Conservation (phyloP, 208 protist species). For the Angomonas deanei region DNA sequence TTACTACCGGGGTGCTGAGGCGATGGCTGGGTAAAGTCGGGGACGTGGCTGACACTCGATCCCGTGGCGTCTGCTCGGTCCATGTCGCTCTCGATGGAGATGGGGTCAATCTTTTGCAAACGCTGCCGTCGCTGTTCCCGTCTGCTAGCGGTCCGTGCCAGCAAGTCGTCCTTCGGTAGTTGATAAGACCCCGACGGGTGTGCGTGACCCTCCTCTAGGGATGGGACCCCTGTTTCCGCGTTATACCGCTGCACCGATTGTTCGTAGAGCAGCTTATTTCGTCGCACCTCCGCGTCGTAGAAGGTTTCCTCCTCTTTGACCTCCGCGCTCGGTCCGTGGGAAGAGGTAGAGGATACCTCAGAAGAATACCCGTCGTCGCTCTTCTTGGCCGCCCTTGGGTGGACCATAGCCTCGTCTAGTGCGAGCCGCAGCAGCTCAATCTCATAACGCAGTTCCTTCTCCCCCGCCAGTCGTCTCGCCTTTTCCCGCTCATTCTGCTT, state of each 20-base stretch:
- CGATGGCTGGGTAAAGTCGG: neutral
- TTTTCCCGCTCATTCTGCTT: constrained; percentile 34
- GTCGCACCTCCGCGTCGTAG: neutral
- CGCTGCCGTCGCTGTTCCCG: constrained; percentile 32
- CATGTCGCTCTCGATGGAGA: neutral
- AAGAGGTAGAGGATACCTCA: neutral
- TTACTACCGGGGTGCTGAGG: neutral
- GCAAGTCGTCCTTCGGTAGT: constrained; percentile 11
- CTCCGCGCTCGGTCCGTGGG: too few relatives aligned
- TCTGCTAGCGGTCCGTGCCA: constrained; percentile 15
- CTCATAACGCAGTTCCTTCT: constrained; percentile 23
- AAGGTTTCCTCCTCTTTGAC: too few relatives aligned
- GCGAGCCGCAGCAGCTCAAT: constrained; percentile 24
- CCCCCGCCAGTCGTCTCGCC: constrained; percentile 17
- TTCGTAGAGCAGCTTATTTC: neutral
- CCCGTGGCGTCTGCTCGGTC: neutral
- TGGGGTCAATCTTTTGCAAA: constrained; percentile 20
- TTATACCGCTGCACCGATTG: neutral
- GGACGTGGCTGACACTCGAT: neutral
- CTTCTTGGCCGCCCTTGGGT: neutral
- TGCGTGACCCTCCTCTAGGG: neutral
- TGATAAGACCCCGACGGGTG: neutral
- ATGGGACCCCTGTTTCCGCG: neutral
- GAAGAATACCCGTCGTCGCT: neutral
- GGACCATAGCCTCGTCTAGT: constrained; percentile 12